Conservation (phyloP, 2,329 filamentous ascomycete genomes). For the Aspergillus aculeatinus region DNA sequence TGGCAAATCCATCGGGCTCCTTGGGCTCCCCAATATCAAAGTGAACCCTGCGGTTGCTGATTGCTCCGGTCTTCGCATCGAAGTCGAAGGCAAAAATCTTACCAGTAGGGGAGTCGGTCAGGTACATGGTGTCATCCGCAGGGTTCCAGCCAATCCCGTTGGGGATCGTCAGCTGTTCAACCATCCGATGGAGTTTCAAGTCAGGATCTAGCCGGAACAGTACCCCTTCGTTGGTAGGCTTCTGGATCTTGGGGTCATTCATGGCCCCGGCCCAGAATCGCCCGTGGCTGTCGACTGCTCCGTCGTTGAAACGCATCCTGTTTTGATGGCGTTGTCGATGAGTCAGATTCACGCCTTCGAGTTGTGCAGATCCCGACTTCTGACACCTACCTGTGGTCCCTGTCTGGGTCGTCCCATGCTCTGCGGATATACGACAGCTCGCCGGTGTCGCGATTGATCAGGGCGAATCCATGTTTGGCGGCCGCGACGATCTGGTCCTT, state of each 20-base stretch:
- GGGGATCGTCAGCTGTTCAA: conserved; percentile 70
- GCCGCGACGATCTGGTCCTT: conserved; percentile 71
- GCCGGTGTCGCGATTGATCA: conserved; percentile 65
- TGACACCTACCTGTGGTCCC: conserved; percentile 44
- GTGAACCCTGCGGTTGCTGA: conserved; percentile 69
- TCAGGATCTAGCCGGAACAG: conserved; percentile 70
- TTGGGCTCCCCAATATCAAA: conserved; percentile 66
- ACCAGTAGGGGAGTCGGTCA: conserved; percentile 72
- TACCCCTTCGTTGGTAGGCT: conserved; percentile 56
- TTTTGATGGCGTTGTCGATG: conserved; percentile 12
- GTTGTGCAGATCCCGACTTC: background rate
- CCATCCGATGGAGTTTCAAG: conserved; percentile 58
- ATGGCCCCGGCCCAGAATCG: conserved; percentile 84
- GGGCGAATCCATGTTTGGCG: conserved; percentile 78
- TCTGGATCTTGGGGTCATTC: conserved; percentile 73
- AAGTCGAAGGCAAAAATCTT: conserved; percentile 76
- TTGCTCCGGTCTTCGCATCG: conserved; percentile 59
- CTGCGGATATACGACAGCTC: conserved; percentile 57
- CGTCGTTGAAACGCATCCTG: conserved; percentile 71
- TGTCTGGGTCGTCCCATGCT: conserved; percentile 52
- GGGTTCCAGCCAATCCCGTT: conserved; percentile 82
- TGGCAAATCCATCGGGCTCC: conserved; percentile 77
- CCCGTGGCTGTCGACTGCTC: conserved; percentile 74
- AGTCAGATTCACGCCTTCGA: conserved; percentile 13
- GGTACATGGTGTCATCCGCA: conserved; percentile 72